phyloP scores from a whole-genome alignment of 768 basidiomycete genomes.

The Ramaria rubella region DNA sequence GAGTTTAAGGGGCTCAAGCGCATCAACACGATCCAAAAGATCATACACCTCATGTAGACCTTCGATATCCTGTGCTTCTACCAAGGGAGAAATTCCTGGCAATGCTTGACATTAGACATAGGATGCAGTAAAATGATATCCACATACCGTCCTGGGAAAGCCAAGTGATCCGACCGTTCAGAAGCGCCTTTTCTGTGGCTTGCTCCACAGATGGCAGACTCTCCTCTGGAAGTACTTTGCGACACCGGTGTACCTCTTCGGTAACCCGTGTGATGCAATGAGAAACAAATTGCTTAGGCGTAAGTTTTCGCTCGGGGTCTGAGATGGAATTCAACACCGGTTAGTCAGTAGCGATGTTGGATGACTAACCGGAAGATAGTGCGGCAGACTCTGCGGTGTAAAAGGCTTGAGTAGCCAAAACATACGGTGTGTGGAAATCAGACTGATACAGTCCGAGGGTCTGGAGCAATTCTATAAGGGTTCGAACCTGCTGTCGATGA shows the following conservation, averaged over 20 bases:
- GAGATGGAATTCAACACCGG: conserved; percentile 7
- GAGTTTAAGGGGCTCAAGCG: conserved; percentile 44
- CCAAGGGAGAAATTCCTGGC: conserved; percentile 48
- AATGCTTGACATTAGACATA: conserved; percentile 20
- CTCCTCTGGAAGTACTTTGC: conserved; percentile 42
- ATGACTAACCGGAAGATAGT: conserved; percentile 7
- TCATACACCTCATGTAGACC: conserved; percentile 49
- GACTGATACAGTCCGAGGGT: conserved; percentile 49
- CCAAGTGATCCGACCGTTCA: conserved; percentile 40
- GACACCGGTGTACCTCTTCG: conserved; percentile 53
- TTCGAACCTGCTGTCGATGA: conserved; percentile 34
- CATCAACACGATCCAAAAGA: conserved; percentile 53
- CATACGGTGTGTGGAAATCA: conserved; percentile 50
- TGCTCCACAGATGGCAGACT: conserved; percentile 47
- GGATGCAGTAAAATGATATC: not conserved
- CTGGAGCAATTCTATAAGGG: conserved; percentile 52
- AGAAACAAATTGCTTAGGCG: conserved; percentile 47
- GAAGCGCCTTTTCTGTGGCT: conserved; percentile 46
- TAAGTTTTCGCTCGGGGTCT: conserved; percentile 28
- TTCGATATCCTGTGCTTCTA: conserved; percentile 39
- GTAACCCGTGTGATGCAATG: conserved; percentile 39
- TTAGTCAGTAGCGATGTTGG: not conserved
- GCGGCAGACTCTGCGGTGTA: conserved; percentile 45
- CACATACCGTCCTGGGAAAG: conserved; percentile 33
- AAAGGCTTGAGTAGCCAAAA: conserved; percentile 44